phyloP scores from a whole-genome alignment of 495 filamentous ascomycete genomes.

The Tuber umbilicatum region DNA sequence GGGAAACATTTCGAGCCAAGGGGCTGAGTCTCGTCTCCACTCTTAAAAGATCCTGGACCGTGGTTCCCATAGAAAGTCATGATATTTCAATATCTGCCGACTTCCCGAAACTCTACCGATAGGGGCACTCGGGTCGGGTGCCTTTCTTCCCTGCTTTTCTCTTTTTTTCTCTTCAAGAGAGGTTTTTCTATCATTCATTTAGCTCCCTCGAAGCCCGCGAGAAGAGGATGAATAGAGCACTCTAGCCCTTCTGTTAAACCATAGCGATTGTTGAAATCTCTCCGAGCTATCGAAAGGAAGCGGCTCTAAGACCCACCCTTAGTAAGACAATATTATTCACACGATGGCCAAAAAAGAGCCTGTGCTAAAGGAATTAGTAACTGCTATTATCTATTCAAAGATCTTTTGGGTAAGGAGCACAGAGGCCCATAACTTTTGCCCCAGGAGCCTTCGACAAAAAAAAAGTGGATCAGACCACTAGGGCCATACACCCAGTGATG shows the following conservation, averaged over 20 bases:
- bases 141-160: neutral
- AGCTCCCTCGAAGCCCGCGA: neutral
- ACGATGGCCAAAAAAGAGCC: neutral
- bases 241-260: neutral
- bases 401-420: neutral
- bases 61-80: neutral
- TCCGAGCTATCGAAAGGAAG: neutral
- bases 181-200: neutral
- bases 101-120: neutral
- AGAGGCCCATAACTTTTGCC: neutral
- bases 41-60: neutral
- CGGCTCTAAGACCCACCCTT: neutral
- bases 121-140: neutral
- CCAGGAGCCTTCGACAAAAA: neutral
- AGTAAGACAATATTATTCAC: neutral
- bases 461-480: neutral
- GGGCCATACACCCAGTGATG: neutral
- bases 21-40: neutral
- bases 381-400: neutral
- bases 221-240: neutral
- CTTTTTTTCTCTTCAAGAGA: neutral
- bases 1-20: neutral
- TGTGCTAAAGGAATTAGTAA: neutral
- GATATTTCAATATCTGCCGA: constrained; percentile 1
- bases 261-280: neutral